These are phyloP conservation scores for Lasiodiplodia sp. DNA, from an alignment of 2,329 filamentous ascomycete genomes.

Conservation along the genomic window DNA sequence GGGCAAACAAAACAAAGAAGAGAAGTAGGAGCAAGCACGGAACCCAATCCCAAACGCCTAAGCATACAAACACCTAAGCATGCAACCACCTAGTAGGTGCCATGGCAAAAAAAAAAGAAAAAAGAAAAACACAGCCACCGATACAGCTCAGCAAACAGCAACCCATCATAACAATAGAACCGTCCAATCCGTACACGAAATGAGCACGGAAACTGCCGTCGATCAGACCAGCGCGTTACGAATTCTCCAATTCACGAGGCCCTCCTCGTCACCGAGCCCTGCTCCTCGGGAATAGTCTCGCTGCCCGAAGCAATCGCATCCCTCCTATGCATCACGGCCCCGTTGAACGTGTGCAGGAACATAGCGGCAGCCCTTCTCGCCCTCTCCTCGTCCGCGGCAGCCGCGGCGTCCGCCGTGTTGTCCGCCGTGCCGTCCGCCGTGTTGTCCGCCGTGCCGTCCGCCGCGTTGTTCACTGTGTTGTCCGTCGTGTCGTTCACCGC, in stretches of 20 bases:
- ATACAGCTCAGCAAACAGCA: too few relatives aligned
- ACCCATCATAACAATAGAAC: too few relatives aligned
- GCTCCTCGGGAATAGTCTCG: background rate
- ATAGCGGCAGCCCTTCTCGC: background rate
- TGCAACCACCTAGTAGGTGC: too few relatives aligned
- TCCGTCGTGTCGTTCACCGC: background rate
- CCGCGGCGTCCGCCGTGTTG: background rate
- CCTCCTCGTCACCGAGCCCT: background rate
- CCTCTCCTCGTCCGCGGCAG: background rate
- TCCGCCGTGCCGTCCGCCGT: background rate
- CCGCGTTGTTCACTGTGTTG: background rate
- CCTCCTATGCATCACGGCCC: background rate
- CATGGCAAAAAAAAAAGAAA: too few relatives aligned
- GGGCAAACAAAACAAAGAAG: background rate
- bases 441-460: background rate
- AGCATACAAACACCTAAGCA: background rate
- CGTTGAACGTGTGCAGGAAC: background rate
- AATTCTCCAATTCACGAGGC: background rate
- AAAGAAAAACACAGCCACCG: too few relatives aligned
- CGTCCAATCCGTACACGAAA: too few relatives aligned
- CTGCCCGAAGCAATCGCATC: background rate
- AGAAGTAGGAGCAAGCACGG: background rate
- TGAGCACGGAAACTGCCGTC: too few relatives aligned
- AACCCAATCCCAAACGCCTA: background rate
- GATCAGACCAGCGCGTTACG: too few relatives aligned